Evolutionary conservation across 176 grass and related monocot species (phyloP), one percentile per base, ranked within the genome.

Genomic region (Phoenix roebelenii): DNA sequence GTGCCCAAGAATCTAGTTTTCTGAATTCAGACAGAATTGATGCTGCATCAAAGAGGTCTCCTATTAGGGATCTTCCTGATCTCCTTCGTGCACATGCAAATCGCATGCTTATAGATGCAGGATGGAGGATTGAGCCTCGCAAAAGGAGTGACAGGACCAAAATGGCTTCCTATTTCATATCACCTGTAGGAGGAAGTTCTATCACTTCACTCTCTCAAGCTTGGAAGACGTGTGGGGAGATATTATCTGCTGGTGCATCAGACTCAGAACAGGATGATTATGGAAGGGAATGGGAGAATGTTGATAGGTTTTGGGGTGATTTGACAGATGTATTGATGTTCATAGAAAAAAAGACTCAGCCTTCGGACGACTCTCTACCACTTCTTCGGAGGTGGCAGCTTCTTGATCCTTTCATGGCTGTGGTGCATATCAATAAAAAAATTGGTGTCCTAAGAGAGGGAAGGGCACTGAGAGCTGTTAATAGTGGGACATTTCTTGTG

Each of bases 71-170:
- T 55, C 82, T 98, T 51, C 88, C 93, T 24, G 93, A 98, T 50
- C 87, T 72, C 56, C 59, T 98, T 49, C 81, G 83, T 65, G 79
- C 55, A 9, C 79, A 98, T 61, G 87, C 87, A 3, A 79, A 92
- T 50, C 54, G 58, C 50, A 81, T 98, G 65, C 86, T 98, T 55
- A 88, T 64, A 63, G 93, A 98, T 73, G 76, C 87, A 44, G 93
- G 93, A 55, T 98, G 93, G 93, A 79, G 70, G 55, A 92, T 98
- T 58, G 86, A 82, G 60, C 87, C 93, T 49, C 84, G 93, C n/a
- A 86, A 82, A 50, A 84, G 87, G 71, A 98, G 86, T 20, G 93
- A 98, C 73, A 79, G 87, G 60, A 76, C 87, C 58, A 98, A 98
- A 72, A 74, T 98, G 58, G 74, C 93, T 16, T 84, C 81, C 39